Conservation (phyloP, 1,284 basidiomycete species). For the Phellinidium pouzarii region DNA sequence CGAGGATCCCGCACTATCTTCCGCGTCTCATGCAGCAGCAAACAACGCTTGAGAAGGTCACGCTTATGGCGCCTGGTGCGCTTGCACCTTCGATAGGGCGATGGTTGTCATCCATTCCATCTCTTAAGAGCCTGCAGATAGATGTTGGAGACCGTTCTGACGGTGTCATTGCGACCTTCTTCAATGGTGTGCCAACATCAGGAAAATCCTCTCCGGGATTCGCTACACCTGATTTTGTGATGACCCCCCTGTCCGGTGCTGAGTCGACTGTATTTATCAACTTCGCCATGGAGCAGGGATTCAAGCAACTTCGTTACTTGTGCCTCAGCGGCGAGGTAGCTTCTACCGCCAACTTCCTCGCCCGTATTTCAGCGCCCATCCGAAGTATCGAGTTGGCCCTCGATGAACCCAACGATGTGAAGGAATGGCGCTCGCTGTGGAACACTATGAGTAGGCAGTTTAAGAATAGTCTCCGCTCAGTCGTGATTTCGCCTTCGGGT, state of each 20-base stretch:
- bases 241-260: conserved; percentile 61
- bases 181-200: conserved; percentile 45
- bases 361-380: conserved; percentile 55
- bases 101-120: conserved; percentile 56
- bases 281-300: conserved; percentile 33
- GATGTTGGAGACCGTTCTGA: conserved; percentile 61
- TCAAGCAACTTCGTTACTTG: conserved; percentile 49
- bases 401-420: conserved; percentile 65
- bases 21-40: conserved; percentile 56
- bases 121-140: conserved; percentile 54
- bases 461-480: conserved; percentile 46
- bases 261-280: conserved; percentile 30
- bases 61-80: conserved; percentile 63
- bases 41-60: conserved; percentile 50
- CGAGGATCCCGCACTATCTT: conserved; percentile 61
- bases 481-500: conserved; percentile 54
- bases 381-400: conserved; percentile 61
- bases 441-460: conserved; percentile 55
- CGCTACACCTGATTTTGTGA: conserved; percentile 58
- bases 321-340: conserved; percentile 61
- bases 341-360: conserved; percentile 63
- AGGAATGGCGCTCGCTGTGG: conserved; percentile 67
- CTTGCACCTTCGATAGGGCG: conserved; percentile 58
- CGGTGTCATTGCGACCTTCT: conserved; percentile 68
- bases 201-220: conserved; percentile 48